Conservation (phyloP, 2,329 filamentous ascomycete species). For the Acarospora socialis region DNA sequence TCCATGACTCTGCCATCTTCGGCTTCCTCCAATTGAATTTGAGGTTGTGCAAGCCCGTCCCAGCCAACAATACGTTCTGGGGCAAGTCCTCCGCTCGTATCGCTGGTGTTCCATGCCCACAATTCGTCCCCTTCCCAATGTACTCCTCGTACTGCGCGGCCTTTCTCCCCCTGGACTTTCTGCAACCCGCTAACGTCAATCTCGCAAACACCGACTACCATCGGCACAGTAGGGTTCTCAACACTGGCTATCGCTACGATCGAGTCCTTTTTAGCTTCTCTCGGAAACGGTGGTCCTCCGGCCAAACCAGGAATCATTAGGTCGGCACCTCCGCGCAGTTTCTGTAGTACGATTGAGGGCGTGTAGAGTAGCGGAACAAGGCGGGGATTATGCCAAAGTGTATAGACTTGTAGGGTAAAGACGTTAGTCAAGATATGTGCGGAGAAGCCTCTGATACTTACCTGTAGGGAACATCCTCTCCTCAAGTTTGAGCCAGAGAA, state of each 20-base stretch:
- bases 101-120: constrained; percentile 47
- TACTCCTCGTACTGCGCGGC: constrained; percentile 49
- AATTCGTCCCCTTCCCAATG: constrained; percentile 57
- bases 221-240: constrained; percentile 45
- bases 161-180: constrained; percentile 45
- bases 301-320: constrained; percentile 55
- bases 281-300: constrained; percentile 48
- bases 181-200: constrained; percentile 45
- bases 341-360: constrained; percentile 45
- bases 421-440: no score
- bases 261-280: constrained; percentile 42
- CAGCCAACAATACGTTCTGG: constrained; percentile 42
- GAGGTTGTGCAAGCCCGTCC: constrained; percentile 23
- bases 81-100: constrained; percentile 36
- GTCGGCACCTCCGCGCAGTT: constrained; percentile 50
- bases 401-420: constrained; percentile 43
- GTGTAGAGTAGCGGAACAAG: constrained; percentile 52
- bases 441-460: no score
- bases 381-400: constrained; percentile 48
- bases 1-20: constrained; percentile 23
- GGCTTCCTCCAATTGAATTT: constrained; percentile 22
- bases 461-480: constrained; percentile 39
- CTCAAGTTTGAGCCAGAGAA: constrained; percentile 51
- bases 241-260: constrained; percentile 50
- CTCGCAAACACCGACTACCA: constrained; percentile 50